phyloP scores from a whole-genome alignment of 139 green algal genomes.

The Closterium sp. region DNA sequence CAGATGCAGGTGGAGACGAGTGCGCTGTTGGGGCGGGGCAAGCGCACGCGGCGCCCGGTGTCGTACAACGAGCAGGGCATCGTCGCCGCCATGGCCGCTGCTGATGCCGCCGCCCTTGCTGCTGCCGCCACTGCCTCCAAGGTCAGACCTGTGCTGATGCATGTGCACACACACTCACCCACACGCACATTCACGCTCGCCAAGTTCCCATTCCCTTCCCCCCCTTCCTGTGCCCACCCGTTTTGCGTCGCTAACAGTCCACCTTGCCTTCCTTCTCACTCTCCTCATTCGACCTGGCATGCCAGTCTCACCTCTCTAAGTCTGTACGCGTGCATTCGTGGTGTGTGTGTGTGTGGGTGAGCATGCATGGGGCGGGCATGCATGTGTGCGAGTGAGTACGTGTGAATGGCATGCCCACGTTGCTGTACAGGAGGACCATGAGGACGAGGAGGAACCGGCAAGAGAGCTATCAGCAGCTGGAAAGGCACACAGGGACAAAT shows the following conservation, averaged over 20 bases:
- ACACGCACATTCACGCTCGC: neutral
- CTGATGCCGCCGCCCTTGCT: neutral
- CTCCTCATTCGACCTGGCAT: too few species aligned
- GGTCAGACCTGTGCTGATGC: neutral
- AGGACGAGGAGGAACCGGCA: slow-evolving; percentile 1
- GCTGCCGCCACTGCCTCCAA: neutral
- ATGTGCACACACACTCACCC: neutral
- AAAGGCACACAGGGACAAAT: neutral
- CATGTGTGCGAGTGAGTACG: neutral
- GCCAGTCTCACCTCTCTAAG: too few species aligned
- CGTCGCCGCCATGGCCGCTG: neutral
- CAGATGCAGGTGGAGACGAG: slow-evolving; percentile 36
- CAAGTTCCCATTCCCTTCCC: neutral
- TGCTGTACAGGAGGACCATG: neutral
- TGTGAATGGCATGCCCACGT: neutral
- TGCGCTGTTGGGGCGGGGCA: slow-evolving; percentile 29
- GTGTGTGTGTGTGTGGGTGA: neutral
- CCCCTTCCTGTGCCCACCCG: neutral
- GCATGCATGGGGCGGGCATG: neutral
- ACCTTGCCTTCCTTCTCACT: too few species aligned
- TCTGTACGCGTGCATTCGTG: too few species aligned
- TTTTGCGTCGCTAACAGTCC: too few species aligned
- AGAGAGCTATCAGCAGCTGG: slow-evolving; percentile 2
- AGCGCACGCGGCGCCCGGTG: slow-evolving; percentile 24
- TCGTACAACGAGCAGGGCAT: slow-evolving; percentile 46